phyloP scores from a whole-genome alignment of 108 stramenopile genomes.

The Cafeteria roenbergensis region DNA sequence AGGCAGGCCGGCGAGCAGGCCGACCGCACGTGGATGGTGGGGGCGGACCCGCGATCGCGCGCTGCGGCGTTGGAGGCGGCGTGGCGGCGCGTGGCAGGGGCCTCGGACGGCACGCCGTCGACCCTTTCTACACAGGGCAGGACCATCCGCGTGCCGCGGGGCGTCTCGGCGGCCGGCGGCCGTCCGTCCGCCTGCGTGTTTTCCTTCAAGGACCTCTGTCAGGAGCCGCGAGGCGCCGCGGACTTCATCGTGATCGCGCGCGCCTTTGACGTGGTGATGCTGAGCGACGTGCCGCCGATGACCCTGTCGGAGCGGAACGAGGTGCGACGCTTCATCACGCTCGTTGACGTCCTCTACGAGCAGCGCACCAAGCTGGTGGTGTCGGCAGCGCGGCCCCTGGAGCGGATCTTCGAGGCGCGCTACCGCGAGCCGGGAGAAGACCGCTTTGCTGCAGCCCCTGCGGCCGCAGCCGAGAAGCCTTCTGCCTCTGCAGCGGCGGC shows the following conservation, averaged over 20 bases:
- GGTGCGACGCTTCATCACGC: conserved; percentile 84
- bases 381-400: conserved; percentile 5
- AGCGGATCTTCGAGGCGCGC: conserved; percentile 28
- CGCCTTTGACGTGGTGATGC: conserved; percentile 59
- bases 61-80: neutral
- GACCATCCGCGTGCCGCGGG: no score
- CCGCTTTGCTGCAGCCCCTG: conserved; percentile 5
- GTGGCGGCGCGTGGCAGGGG: conserved; percentile 2
- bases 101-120: no score
- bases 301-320: conserved; percentile 53
- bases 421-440: conserved; percentile 16
- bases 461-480: conserved; percentile 32
- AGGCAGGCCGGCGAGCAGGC: conserved; percentile 16
- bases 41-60: neutral
- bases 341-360: conserved; percentile 93
- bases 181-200: no score
- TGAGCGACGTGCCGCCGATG: conserved; percentile 65
- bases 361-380: conserved; percentile 30
- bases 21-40: neutral
- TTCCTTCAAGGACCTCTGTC: conserved; percentile 76
- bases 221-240: conserved; percentile 60
- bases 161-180: conserved; percentile 1
- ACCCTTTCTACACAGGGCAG: no score
- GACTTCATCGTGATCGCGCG: conserved; percentile 78
- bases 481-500: conserved; percentile 21